phyloP scores from a whole-genome alignment of 768 basidiomycete species.

The Ramaria rubella region DNA sequence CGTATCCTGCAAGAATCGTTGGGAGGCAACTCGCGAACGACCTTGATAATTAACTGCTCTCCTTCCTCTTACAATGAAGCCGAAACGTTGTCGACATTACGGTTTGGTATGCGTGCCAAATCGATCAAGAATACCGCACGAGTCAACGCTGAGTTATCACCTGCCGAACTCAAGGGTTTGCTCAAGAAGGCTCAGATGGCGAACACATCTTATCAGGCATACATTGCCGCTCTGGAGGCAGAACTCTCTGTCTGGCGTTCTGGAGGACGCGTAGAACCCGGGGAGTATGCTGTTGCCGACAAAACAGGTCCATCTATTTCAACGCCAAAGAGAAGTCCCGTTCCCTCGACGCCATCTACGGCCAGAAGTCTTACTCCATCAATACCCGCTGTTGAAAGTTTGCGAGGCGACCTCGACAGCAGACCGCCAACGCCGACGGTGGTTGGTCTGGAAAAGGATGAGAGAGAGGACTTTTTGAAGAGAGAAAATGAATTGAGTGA shows the following conservation, averaged over 20 bases:
- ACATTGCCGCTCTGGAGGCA: slow-evolving; percentile 84
- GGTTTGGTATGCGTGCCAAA: slow-evolving; percentile 99
- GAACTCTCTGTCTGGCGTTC: slow-evolving; percentile 86
- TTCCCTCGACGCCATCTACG: slow-evolving; percentile 62
- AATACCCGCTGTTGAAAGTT: slow-evolving; percentile 64
- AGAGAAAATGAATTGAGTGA: slow-evolving; percentile 97
- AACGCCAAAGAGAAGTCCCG: slow-evolving; percentile 38
- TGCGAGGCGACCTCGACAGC: slow-evolving; percentile 68
- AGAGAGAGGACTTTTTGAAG: slow-evolving; percentile 93
- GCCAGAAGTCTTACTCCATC: slow-evolving; percentile 68
- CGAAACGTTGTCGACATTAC: slow-evolving; percentile 93
- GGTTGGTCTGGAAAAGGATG: slow-evolving; percentile 86
- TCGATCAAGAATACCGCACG: slow-evolving; percentile 99
- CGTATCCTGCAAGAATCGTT: slow-evolving; percentile 98
- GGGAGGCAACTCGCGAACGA: slow-evolving; percentile 91
- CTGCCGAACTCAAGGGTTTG: slow-evolving; percentile 89
- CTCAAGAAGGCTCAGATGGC: slow-evolving; percentile 85
- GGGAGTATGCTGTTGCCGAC: slow-evolving; percentile 71
- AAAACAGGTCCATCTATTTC: slow-evolving; percentile 41
- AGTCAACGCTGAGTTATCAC: slow-evolving; percentile 96
- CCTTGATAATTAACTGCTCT: slow-evolving; percentile 99
- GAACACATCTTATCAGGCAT: slow-evolving; percentile 75
- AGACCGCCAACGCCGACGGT: slow-evolving; percentile 91
- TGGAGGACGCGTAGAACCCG: slow-evolving; percentile 77
- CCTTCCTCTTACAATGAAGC: slow-evolving; percentile 96